phyloP scores from a whole-genome alignment of 805 yeast genomes.

The Metschnikowia sp. region DNA sequence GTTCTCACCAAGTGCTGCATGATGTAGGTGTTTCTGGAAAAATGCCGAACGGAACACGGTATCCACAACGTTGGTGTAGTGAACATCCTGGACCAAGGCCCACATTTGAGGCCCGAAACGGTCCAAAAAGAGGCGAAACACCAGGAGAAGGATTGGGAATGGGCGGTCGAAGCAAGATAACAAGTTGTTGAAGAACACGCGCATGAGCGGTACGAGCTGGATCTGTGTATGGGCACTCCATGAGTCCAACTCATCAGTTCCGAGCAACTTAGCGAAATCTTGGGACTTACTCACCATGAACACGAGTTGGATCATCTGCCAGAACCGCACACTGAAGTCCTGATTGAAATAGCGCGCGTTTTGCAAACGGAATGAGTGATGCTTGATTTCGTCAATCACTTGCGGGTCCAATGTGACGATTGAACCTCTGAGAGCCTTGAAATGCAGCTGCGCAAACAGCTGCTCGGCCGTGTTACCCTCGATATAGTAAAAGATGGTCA shows the following conservation, averaged over 20 bases:
- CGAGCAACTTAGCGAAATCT: constrained; percentile 21
- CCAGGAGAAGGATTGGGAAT: constrained; percentile 54
- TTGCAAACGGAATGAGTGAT: constrained; percentile 52
- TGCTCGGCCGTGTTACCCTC: constrained; percentile 49
- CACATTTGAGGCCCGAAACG: constrained; percentile 41
- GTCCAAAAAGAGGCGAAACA: constrained; percentile 39
- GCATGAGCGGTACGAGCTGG: constrained; percentile 34
- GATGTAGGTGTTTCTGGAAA: constrained; percentile 35
- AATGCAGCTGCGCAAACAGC: constrained; percentile 44
- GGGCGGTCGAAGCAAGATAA: constrained; percentile 49
- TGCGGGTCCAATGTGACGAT: constrained; percentile 5
- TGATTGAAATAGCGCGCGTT: constrained; percentile 47
- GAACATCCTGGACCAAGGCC: constrained; percentile 51
- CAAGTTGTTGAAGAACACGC: constrained; percentile 48
- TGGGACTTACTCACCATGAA: constrained; percentile 22
- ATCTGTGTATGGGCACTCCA: constrained; percentile 28
- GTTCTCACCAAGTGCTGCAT: constrained; percentile 6
- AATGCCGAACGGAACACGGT: constrained; percentile 54
- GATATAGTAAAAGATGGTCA: constrained; percentile 50
- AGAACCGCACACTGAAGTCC: constrained; percentile 41
- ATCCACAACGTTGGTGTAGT: constrained; percentile 56
- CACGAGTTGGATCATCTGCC: constrained; percentile 41
- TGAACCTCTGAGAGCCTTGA: constrained; percentile 4
- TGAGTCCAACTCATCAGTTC: constrained; percentile 29
- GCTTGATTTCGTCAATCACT: constrained; percentile 53